These are phyloP conservation scores for Suhomyces bokatorum DNA, from an alignment of 1,139 yeast genomes.

Conservation along the genomic window DNA sequence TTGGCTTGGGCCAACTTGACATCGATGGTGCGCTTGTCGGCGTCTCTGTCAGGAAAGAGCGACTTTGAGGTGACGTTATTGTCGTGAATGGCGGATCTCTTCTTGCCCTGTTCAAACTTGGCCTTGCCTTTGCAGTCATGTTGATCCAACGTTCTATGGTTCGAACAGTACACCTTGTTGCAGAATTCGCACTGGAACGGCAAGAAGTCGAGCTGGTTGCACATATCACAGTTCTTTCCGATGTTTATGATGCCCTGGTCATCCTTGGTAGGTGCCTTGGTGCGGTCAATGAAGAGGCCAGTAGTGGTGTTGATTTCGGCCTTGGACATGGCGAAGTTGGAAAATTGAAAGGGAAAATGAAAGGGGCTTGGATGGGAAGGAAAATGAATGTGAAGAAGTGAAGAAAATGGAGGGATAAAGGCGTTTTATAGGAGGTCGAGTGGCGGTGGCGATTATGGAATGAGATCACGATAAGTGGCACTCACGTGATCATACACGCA, in stretches of 20 bases:
- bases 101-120: constrained; percentile 11
- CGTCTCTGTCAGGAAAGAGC: constrained; percentile 58
- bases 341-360: not conserved
- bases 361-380: not conserved
- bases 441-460: not conserved
- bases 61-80: constrained; percentile 36
- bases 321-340: constrained; percentile 7
- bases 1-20: constrained; percentile 28
- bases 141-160: constrained; percentile 51
- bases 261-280: constrained; percentile 14
- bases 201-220: constrained; percentile 65
- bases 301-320: constrained; percentile 12
- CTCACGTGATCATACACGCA: too few species aligned
- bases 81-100: not conserved
- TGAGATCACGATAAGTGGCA: not conserved
- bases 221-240: constrained; percentile 65
- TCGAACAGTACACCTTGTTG: constrained; percentile 54
- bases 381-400: too few species aligned
- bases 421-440: not conserved
- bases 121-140: constrained; percentile 45
- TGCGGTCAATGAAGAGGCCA: constrained; percentile 13
- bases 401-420: not conserved
- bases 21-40: constrained; percentile 42
- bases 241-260: constrained; percentile 59
- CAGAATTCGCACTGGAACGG: constrained; percentile 68